Percentiles rank a stretch among this genome's conserved stretches.
Conservation (phyloP, 768 basidiomycete genomes). For the Rhodotorula babjevae region DNA sequence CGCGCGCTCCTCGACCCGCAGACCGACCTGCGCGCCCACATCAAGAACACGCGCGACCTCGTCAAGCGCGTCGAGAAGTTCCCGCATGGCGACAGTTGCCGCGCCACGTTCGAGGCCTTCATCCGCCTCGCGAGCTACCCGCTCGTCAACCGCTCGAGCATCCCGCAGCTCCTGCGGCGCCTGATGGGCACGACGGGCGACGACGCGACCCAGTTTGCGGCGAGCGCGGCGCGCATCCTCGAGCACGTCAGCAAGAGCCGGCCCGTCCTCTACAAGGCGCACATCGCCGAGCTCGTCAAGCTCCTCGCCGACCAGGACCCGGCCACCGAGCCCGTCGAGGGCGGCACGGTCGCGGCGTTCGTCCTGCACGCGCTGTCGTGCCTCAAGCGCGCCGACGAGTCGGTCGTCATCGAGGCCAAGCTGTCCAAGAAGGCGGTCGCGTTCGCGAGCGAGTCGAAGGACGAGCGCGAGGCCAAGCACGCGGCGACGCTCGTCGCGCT, state of each 20-base stretch:
- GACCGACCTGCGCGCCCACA: constrained; percentile 70
- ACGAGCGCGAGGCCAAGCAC: constrained; percentile 33
- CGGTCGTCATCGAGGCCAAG: constrained; percentile 13
- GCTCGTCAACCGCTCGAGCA: constrained; percentile 75
- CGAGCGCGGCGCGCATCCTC: constrained; percentile 48
- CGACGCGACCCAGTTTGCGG: not conserved
- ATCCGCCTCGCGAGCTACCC: constrained; percentile 66
- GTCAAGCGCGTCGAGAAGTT: constrained; percentile 68
- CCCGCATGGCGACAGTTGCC: constrained; percentile 49
- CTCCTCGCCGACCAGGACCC: constrained; percentile 63
- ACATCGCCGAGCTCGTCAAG: constrained; percentile 70
- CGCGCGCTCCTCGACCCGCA: constrained; percentile 77
- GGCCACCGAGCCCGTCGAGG: constrained; percentile 16
- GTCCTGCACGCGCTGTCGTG: constrained; percentile 50
- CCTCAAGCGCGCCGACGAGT: constrained; percentile 15
- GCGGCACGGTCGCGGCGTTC: constrained; percentile 55
- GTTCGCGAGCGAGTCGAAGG: constrained; percentile 6
- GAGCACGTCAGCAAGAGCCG: constrained; percentile 65
- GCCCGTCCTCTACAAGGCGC: constrained; percentile 66
- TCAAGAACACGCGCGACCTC: constrained; percentile 80
- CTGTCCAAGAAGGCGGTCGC: constrained; percentile 8
- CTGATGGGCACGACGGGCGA: constrained; percentile 2
- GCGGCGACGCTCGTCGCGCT: constrained; percentile 41
- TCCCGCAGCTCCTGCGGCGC: constrained; percentile 72
- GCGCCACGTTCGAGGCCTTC: constrained; percentile 65